Conservation (phyloP, 2,329 filamentous ascomycete genomes). For the Coleophoma eucalyptorum region DNA sequence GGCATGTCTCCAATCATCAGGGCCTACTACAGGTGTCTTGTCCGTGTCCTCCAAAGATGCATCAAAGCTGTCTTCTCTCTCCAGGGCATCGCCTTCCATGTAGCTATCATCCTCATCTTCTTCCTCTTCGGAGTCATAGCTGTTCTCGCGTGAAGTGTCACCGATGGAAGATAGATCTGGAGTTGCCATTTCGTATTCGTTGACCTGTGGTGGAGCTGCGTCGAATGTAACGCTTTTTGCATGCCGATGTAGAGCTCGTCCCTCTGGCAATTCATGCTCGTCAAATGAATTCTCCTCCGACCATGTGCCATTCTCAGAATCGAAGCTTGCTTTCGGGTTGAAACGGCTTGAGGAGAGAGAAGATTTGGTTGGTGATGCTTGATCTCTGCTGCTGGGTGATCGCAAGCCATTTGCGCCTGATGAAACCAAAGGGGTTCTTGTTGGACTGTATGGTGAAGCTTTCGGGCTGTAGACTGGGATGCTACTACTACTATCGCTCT, state of each 20-base stretch:
- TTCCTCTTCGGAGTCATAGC: constrained; percentile 81
- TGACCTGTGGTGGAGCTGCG: constrained; percentile 85
- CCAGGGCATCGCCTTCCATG: constrained; percentile 48
- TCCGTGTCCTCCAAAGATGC: constrained; percentile 92
- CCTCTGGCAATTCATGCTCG: constrained; percentile 57
- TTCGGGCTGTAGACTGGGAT: constrained; percentile 55
- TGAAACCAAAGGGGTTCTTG: constrained; percentile 28
- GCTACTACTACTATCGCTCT: constrained; percentile 56
- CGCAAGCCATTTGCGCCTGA: constrained; percentile 17
- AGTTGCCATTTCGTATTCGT: constrained; percentile 97
- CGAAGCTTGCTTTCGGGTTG: constrained; percentile 58
- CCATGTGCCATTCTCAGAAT: constrained; percentile 65
- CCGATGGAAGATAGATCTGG: constrained; percentile 92
- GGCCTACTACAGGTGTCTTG: constrained; percentile 96
- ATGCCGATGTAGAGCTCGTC: constrained; percentile 72
- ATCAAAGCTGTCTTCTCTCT: constrained; percentile 83
- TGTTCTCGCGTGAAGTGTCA: constrained; percentile 86
- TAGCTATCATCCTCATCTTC: constrained; percentile 62
- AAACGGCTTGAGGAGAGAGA: constrained; percentile 70
- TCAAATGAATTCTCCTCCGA: constrained; percentile 60
- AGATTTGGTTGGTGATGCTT: constrained; percentile 81
- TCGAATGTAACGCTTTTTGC: constrained; percentile 98
- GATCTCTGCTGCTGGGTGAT: constrained; percentile 67
- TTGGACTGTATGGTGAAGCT: constrained; percentile 30
- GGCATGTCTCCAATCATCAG: constrained; percentile 90